Percentiles rank a stretch among this genome's conserved stretches.
Evolutionary conservation across 2,329 filamentous ascomycete genomes (phyloP).

Genomic region (Zymoseptoria crescenta): DNA sequence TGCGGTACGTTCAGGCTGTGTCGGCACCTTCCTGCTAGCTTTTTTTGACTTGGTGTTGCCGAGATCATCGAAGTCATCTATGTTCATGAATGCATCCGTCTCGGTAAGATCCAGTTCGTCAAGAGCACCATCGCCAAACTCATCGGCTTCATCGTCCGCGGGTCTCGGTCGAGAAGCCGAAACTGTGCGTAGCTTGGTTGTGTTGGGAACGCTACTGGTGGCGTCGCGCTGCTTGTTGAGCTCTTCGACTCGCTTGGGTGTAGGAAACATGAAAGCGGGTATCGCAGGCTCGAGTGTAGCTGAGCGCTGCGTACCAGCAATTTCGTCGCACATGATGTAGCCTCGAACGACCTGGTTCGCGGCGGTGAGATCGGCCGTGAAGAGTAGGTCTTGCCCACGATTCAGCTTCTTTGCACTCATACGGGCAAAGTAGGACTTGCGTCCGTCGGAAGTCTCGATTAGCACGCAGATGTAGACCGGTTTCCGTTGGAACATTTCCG

Average conservation of each 20-base stretch:
- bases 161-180: conserved; percentile 1
- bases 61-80: conserved; percentile 44
- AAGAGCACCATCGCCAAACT: conserved; percentile 46
- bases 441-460: conserved; percentile 61
- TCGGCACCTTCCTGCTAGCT: conserved; percentile 7
- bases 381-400: conserved; percentile 53
- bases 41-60: conserved; percentile 5
- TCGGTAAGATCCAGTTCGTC: conserved; percentile 45
- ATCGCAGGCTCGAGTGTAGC: conserved; percentile 47
- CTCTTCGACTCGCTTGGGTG: conserved; percentile 16
- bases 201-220: conserved; percentile 19
- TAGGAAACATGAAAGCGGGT: conserved; percentile 38
- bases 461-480: conserved; percentile 65
- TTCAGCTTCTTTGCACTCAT: conserved; percentile 57
- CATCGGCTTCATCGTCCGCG: conserved; percentile 33
- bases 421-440: conserved; percentile 59
- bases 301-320: conserved; percentile 53
- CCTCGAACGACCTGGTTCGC: conserved; percentile 55
- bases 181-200: conserved; percentile 18
- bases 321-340: conserved; percentile 75
- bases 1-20: conserved; percentile 3
- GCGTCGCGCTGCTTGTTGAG: conserved; percentile 3
- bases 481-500: conserved; percentile 56
- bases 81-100: conserved; percentile 40
- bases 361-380: conserved; percentile 49